A percentile compares a stretch with the other conserved stretches of the same genome.
phyloP scores from a whole-genome alignment of 2,329 filamentous ascomycete species.

The Curvularia hawaiiensis region DNA sequence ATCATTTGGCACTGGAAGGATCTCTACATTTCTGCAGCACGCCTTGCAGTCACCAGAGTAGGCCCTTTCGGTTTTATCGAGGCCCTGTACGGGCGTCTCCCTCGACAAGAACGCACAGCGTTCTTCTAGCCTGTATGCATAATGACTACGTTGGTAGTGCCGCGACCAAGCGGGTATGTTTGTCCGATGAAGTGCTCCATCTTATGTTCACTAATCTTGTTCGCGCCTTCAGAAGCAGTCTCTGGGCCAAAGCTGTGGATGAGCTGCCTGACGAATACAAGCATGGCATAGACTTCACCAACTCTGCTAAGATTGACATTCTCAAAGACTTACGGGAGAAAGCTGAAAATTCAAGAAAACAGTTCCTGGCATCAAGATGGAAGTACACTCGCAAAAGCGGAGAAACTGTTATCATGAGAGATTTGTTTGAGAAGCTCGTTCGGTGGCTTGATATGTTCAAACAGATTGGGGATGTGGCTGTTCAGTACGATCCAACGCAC shows the following conservation, averaged over 20 bases:
- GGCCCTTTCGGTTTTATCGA: background rate
- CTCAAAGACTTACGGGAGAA: conserved; percentile 19
- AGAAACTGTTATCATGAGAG: conserved; percentile 30
- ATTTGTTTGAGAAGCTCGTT: conserved; percentile 37
- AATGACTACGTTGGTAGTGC: background rate
- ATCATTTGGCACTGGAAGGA: background rate
- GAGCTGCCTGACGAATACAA: conserved; percentile 18
- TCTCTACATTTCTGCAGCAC: background rate
- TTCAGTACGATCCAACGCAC: conserved; percentile 42
- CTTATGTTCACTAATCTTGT: background rate
- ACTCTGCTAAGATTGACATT: conserved; percentile 21
- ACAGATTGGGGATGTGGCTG: conserved; percentile 35
- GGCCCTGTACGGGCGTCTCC: background rate
- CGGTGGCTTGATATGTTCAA: conserved; percentile 38
- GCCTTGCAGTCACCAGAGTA: background rate
- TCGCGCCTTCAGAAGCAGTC: background rate
- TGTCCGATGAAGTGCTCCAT: no score
- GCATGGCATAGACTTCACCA: conserved; percentile 22
- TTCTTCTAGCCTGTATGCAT: background rate
- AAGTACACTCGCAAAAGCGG: conserved; percentile 23
- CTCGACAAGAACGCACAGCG: background rate
- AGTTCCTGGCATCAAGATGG: conserved; percentile 17
- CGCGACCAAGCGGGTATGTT: background rate
- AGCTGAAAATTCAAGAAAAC: conserved; percentile 15
- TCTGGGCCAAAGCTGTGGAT: background rate